phyloP scores from a whole-genome alignment of 768 basidiomycete species.

The Suillus decipiens region DNA sequence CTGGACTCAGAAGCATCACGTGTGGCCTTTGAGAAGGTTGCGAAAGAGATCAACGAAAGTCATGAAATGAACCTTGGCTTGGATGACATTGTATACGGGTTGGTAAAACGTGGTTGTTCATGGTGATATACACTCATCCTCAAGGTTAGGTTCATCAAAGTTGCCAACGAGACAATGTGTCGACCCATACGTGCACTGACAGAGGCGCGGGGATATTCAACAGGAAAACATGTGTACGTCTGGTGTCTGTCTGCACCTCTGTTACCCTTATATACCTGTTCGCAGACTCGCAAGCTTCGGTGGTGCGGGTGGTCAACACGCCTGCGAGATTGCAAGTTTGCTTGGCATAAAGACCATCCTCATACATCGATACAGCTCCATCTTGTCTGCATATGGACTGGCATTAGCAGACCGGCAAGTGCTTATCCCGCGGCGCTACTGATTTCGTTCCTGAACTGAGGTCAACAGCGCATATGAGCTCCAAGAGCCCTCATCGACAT shows the following conservation, averaged over 20 bases:
- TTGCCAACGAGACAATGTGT: constrained; percentile 97
- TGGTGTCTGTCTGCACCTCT: not conserved
- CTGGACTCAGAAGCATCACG: constrained; percentile 75
- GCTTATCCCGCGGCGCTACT: not conserved
- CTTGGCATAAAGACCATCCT: constrained; percentile 87
- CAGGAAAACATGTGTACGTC: constrained; percentile 66
- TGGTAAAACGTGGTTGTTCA: constrained; percentile 20
- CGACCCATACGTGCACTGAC: constrained; percentile 90
- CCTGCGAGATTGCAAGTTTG: constrained; percentile 86
- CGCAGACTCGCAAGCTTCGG: constrained; percentile 81
- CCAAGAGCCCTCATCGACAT: constrained; percentile 87
- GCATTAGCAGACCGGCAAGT: constrained; percentile 77
- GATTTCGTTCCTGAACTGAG: constrained; percentile 2
- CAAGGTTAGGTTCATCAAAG: constrained; percentile 80
- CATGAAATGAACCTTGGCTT: constrained; percentile 60
- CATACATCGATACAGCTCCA: constrained; percentile 90
- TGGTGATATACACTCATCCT: constrained; percentile 2
- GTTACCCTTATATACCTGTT: constrained; percentile 1
- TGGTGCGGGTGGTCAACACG: constrained; percentile 90
- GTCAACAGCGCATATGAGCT: constrained; percentile 70
- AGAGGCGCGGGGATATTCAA: constrained; percentile 85
- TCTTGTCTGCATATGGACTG: constrained; percentile 93
- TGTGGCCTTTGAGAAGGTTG: constrained; percentile 65
- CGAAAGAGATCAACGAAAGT: constrained; percentile 67
- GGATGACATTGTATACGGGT: constrained; percentile 92